Evolutionary conservation across 1,139 yeast species (phyloP).

Genomic region (Saccharomycopsis hybrid): DNA sequence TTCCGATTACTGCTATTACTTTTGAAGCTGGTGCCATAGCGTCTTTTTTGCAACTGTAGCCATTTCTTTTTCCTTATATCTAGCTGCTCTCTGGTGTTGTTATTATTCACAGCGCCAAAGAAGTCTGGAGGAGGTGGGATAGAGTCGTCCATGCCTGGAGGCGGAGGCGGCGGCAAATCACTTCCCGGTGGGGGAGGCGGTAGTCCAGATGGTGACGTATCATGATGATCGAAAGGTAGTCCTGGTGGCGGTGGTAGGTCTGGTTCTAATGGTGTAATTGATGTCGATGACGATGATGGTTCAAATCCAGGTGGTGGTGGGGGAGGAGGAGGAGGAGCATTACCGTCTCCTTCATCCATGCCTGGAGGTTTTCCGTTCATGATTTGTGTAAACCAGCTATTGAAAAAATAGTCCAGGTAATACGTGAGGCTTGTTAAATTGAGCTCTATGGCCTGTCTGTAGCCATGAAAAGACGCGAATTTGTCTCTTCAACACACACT

Average conservation of each 20-base stretch:
- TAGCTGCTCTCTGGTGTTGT: constrained; percentile 23
- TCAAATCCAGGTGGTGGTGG: too few species aligned
- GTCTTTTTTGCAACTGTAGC: constrained; percentile 57
- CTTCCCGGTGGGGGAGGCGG: constrained; percentile 28
- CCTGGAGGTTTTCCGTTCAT: constrained; percentile 11
- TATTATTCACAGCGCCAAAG: constrained; percentile 12
- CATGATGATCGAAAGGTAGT: background rate
- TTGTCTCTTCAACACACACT: too few species aligned
- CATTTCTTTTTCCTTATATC: constrained; percentile 50
- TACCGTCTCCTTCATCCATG: constrained; percentile 1
- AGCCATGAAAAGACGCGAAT: too few species aligned
- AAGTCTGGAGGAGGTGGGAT: constrained; percentile 23
- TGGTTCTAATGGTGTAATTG: too few species aligned
- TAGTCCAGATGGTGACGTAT: too few species aligned
- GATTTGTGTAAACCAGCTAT: too few species aligned
- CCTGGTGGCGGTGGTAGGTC: constrained; percentile 20
- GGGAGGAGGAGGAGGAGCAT: constrained; percentile 25
- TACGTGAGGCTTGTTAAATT: too few species aligned
- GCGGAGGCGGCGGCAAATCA: constrained; percentile 21
- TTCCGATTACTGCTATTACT: too few species aligned
- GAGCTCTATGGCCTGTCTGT: too few species aligned
- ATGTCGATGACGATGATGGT: too few species aligned
- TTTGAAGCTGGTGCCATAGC: constrained; percentile 35
- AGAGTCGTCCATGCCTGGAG: constrained; percentile 18
- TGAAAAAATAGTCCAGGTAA: too few species aligned